Base-by-base conservation (phyloP, 305 asterid genomes). In the Petunia hybrid region DNA sequence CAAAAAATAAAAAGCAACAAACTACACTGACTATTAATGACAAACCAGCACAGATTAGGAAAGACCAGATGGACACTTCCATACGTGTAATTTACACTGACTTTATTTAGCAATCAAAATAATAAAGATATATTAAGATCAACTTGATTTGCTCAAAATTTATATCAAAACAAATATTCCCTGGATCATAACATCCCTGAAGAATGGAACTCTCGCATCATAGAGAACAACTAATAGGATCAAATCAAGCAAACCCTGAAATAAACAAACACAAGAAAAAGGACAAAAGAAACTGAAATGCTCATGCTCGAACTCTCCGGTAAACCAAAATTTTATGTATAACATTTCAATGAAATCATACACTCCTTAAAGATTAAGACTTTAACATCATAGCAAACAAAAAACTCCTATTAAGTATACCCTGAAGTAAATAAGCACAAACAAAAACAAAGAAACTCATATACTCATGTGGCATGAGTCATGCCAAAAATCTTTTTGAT, bases 51-150 rank as follows among this genome's bases (percentile, higher is more conserved):
- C 10, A 64, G 16, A 13, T 64, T 64, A 40, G 22, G 69, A 36
- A 64, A 36, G 69, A 10, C n/a, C 45, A 64, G 69, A 64, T 36
- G 69, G 43, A 64, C 69, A 64, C 69, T 64, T 4, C 45, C 45
- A 64, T 64, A 38, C 10, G 13, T 36, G 43, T 64, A 64, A 64
- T 64, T 22, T 16, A 64, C 39, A 62, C 41, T 64, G 45, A 64
- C 38, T 38, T 38, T 36, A 10, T 36, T 64, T 38, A 38, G 41
- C 38, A 64, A 64, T 36, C 69, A 36, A 8, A 64, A 64, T 22
- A 22, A 38, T 4, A 9, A 36, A 64, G 43, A 64, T 38, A 43
- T 8, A 64, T 64, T 3, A 8, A 51, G 56, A 64, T 64, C 43
- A 64, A 64, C 14, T 64, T 41, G 74, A 16, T 68, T 68, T 8